Conservation (phyloP, 108 stramenopile species). For the Mediolabrus comicus region DNA sequence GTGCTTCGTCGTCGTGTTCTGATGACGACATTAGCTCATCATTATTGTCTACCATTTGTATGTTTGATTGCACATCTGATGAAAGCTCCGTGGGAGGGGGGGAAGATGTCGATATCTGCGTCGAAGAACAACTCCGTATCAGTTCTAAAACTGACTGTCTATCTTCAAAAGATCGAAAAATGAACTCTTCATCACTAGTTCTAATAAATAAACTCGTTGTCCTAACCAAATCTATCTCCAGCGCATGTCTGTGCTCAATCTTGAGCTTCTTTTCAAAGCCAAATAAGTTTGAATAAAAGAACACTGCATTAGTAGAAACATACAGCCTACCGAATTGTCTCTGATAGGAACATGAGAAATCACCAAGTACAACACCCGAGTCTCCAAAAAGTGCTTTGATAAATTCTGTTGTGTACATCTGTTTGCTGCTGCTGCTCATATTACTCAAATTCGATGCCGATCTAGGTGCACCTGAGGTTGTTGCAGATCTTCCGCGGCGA, state of each 20-base stretch:
- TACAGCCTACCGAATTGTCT: constrained; percentile 66
- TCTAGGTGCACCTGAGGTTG: neutral
- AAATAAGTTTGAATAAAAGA: constrained; percentile 71
- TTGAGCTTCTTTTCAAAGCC: constrained; percentile 70
- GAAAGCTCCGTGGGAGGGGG: neutral
- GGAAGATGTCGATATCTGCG: neutral
- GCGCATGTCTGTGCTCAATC: constrained; percentile 44
- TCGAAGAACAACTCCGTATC: constrained; percentile 7
- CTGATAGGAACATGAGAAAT: constrained; percentile 60
- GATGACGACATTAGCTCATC: neutral
- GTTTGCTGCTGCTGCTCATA: constrained; percentile 8
- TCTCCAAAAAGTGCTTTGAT: constrained; percentile 51
- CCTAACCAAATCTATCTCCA: constrained; percentile 37
- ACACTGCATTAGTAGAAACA: constrained; percentile 51
- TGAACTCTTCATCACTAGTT: constrained; percentile 50
- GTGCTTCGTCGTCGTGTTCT: neutral
- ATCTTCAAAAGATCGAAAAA: constrained; percentile 52
- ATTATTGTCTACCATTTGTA: neutral
- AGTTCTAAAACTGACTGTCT: constrained; percentile 45
- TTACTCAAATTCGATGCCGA: neutral
- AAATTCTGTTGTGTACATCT: constrained; percentile 39
- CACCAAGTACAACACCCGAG: constrained; percentile 51
- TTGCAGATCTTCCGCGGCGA: neutral
- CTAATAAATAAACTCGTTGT: constrained; percentile 44
- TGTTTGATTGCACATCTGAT: neutral